Conservation (phyloP, 2,329 filamentous ascomycete genomes). For the Neofusicoccum ribis region DNA sequence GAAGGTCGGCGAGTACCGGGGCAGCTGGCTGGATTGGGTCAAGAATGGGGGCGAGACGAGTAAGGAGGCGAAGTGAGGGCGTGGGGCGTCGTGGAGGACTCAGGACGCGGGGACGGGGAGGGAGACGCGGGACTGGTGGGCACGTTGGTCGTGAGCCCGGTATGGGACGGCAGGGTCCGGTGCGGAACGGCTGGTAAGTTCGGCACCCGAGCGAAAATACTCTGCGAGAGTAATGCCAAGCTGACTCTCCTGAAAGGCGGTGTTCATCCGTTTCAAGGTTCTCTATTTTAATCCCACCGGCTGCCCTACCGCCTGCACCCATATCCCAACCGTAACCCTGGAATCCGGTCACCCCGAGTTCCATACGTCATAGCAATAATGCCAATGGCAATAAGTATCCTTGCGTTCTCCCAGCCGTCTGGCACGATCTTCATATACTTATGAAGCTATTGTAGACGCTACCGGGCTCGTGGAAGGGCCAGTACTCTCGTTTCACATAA, state of each 20-base stretch:
- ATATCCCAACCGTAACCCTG: neutral
- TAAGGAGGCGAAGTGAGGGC: constrained; percentile 9
- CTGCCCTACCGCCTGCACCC: neutral
- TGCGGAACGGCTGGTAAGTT: neutral
- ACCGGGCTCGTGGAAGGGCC: neutral
- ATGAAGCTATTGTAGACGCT: neutral
- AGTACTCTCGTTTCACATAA: neutral
- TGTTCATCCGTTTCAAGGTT: neutral
- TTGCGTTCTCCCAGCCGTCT: neutral
- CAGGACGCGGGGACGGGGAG: too few species aligned
- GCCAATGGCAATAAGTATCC: neutral
- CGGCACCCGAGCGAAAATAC: neutral
- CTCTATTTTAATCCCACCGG: neutral
- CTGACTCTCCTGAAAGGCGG: neutral
- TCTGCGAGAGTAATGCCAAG: neutral
- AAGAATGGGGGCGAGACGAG: constrained; percentile 62
- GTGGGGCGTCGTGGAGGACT: neutral
- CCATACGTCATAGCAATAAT: constrained; percentile 2
- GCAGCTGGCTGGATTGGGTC: constrained; percentile 82
- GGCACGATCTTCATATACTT: neutral
- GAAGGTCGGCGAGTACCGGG: constrained; percentile 69
- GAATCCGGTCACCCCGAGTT: neutral
- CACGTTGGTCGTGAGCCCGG: too few species aligned
- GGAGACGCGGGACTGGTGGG: too few species aligned
- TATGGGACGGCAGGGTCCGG: neutral